phyloP scores from a whole-genome alignment of 2,329 filamentous ascomycete genomes.

The Albifimbria verrucaria region DNA sequence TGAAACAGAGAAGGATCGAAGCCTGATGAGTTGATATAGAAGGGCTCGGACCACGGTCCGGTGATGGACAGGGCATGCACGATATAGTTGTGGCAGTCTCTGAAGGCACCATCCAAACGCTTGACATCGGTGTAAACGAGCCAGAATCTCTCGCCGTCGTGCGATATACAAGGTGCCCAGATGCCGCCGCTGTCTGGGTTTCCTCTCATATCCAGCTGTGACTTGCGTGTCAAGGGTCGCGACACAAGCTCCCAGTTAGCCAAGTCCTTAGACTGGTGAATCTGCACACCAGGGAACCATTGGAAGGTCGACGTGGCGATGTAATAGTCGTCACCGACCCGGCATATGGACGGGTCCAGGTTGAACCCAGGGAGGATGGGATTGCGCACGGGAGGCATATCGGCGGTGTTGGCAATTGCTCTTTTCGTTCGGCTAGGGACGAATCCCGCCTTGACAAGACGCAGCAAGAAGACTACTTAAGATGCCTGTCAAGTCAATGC shows the following conservation, averaged over 20 bases:
- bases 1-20: slow-evolving; percentile 62
- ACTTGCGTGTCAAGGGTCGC: slow-evolving; percentile 45
- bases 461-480: not conserved
- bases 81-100: slow-evolving; percentile 63
- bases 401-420: slow-evolving; percentile 3
- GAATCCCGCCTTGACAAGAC: not conserved
- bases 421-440: not conserved
- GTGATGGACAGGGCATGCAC: slow-evolving; percentile 49
- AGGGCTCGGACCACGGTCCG: slow-evolving; percentile 60
- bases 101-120: slow-evolving; percentile 64
- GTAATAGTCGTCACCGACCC: slow-evolving; percentile 53
- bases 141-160: slow-evolving; percentile 59
- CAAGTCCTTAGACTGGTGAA: slow-evolving; percentile 50
- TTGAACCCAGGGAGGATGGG: slow-evolving; percentile 57
- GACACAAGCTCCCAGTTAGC: slow-evolving; percentile 48
- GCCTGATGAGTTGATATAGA: slow-evolving; percentile 57
- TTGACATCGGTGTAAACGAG: slow-evolving; percentile 67
- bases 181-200: slow-evolving; percentile 58
- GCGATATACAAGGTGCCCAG: slow-evolving; percentile 62
- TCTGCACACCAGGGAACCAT: slow-evolving; percentile 54
- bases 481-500: not conserved
- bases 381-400: slow-evolving; percentile 47
- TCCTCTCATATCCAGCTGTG: slow-evolving; percentile 56
- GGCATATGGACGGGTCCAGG: slow-evolving; percentile 50
- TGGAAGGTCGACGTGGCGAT: slow-evolving; percentile 55